Evolutionary conservation across 2,329 filamentous ascomycete species (phyloP), one percentile per base, ranked within the genome.

Genomic region (Alternaria triticina): DNA sequence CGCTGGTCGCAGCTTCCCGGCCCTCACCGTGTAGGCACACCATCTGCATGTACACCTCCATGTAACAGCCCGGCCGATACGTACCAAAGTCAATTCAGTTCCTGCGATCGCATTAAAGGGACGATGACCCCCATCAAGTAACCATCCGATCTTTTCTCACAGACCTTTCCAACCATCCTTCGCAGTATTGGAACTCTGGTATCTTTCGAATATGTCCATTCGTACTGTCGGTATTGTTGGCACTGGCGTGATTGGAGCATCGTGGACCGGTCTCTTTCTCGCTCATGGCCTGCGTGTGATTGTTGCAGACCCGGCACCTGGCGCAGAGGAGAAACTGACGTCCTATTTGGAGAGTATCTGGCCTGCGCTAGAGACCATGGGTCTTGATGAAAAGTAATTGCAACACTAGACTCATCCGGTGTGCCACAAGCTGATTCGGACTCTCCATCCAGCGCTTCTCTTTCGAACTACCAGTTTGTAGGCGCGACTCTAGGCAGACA

Each of bases 261-360:
- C 77, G 11, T 84, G 82, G 82, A 78, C 81, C 2, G 79, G 78
- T 10, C 71, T 82, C 0, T 82, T 82, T 54, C 73, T 82, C 0
- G 72, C 80, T 5, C 73, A 76, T 50, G 80, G 80, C 20, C 64
- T 79, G n/a, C 68, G 70, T 17, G 82, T 83, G n/a, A 70, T 80
- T 5, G 79, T 80, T 17, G 81, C 79, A n/a, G 81, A 84, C 59
- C 80, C 81, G 54, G 79, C 77, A 7, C 72, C 74, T 20, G 76
- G 81, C 3, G 73, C 80, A 56, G 51, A 66, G 5, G 67, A 65
- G 13, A 62, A 65, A 1, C 49, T 72, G 15, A 52, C 63, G 20
- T 36, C 33, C 33, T 36, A 36, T 36, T 13, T 36, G 33, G 13
- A 36, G 33, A 36, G 33, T n/a, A 36, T 36, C 33, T 36, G 33